phyloP scores from a whole-genome alignment of 1,284 basidiomycete genomes.

The Meira miltonrushii region DNA sequence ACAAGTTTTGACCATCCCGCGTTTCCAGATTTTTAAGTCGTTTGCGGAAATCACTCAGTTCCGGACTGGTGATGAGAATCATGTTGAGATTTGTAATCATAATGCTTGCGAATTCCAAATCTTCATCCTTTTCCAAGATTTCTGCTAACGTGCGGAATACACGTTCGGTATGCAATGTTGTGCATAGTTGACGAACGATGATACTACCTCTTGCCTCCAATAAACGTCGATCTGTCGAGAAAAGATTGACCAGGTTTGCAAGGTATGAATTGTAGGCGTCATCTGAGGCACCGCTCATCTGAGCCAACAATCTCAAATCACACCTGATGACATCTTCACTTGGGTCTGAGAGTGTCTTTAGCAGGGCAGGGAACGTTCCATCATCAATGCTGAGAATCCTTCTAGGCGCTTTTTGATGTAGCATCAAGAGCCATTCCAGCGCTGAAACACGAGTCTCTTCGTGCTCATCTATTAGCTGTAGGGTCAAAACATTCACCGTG shows the following conservation, averaged over 20 bases:
- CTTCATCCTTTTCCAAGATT: constrained; percentile 97
- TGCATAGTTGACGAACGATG: constrained; percentile 90
- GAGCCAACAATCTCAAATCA: constrained; percentile 88
- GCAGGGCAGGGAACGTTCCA: constrained; percentile 86
- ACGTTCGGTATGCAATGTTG: constrained; percentile 88
- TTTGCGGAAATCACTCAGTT: constrained; percentile 86
- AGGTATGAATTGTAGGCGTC: constrained; percentile 95
- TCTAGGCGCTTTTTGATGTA: constrained; percentile 92
- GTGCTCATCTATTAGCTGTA: constrained; percentile 91
- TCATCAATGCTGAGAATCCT: constrained; percentile 97
- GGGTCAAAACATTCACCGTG: constrained; percentile 83
- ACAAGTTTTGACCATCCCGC: constrained; percentile 81
- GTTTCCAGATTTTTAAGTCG: constrained; percentile 85
- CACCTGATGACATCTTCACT: constrained; percentile 97
- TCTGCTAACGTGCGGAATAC: constrained; percentile 95
- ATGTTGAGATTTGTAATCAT: constrained; percentile 97
- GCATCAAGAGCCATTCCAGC: constrained; percentile 95
- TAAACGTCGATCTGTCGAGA: constrained; percentile 85
- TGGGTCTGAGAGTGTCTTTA: constrained; percentile 92
- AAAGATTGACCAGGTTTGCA: constrained; percentile 86
- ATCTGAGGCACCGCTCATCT: constrained; percentile 83
- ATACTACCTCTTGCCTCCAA: constrained; percentile 88
- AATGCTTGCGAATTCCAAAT: constrained; percentile 91
- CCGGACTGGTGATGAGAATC: constrained; percentile 92
- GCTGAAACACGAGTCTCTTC: constrained; percentile 93